Evolutionary conservation across 176 grass and related monocot species (phyloP), one percentile per base, ranked within the genome.

Genomic region (Guadua angustifolia): DNA sequence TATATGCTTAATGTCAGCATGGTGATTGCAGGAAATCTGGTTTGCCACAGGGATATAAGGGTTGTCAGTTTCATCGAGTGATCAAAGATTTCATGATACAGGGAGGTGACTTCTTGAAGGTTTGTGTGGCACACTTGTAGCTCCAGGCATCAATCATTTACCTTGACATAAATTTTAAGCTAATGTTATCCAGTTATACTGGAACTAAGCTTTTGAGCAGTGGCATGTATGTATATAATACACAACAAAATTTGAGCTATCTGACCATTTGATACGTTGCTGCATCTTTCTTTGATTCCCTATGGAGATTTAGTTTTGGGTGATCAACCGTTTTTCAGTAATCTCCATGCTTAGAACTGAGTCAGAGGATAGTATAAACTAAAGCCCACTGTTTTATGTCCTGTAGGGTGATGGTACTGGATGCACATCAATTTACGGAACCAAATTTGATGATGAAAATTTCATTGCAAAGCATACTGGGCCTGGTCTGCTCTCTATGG

Each of bases 1-100:
- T 21, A 42, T 69, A 73, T 66, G 13, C 77, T 78, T 75, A 92
- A 15, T 75, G 71, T 53, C 13, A 40, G 8, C 29, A 58, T 38
- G 4, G 77, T 68, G 60, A 33, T 89, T 95, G 65, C 85, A 99
- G 96, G 82, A 99, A 99, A 66, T 76, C 74, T 14, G 66, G 36
- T 26, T 47, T 90, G 52, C 89, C 93, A 56, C 84, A 94, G 85
- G 93, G 96, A 66, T 99, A 89, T 74, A 99, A 99, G 33, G 89
- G 91, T 66, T 94, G 89, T 53, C 93, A 99, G 70, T 99, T 99
- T 74, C 96, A 98, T 84, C 84, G 96, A 81, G 93, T 98, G 78
- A 98, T 98, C 47, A 98, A 98, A 86, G 96, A 95, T 89, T 99
- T 99, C 81, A 99, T 99, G 93, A 91, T 98, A 87, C 96, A 98